Base-by-base conservation (phyloP, 768 basidiomycete species). In the Cystofilobasidium ferigula region DNA sequence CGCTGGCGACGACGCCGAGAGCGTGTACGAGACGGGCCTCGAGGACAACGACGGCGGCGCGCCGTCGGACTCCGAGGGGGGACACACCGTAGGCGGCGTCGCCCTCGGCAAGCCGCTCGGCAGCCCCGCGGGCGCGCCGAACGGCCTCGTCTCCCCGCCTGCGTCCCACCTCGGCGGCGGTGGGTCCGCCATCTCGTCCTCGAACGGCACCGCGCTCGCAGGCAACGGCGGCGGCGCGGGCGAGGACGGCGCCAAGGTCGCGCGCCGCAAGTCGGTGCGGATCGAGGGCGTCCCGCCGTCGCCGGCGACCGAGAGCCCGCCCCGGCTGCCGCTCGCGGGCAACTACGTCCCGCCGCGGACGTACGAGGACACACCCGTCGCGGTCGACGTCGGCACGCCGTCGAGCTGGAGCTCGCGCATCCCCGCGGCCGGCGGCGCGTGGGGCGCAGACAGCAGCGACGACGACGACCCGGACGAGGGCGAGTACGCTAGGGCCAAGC, bases 391-490 rank as follows among this genome's bases (percentile, higher is more conserved):
- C 20, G 22, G 38, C 34, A 34, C 43, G 6, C 8, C 32, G 16
- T 53, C 64, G 22, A 22, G 30, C 7, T 58, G 57, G 57, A 36
- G 6, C 3, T 58, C 57, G 34, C 34, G 40, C 22, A 58, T 58
- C 57, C 5, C 20, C 5, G 40, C 36, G 26, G 47, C 57, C 12
- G 63, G 30, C 30, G 13, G 26, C 36, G 43, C 40, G 7, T 42
- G 58, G 26, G 16, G 3, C 58, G 36, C n/a, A 2, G 40, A 20
- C 18, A 18, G 30, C 28, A 45, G 42, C 26, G 47, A 51, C 2
- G 65, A 67, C 34, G 65, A 67, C 3, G 59, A 66, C 34, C 45
- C 60, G 53, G 53, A 67, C 26, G 65, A 67, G 28, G 54, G 60
- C 30, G 65, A 67, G 43, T 67, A 67, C 32, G 65, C 65, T 26